These are phyloP conservation scores for Tolypocladium capitatum DNA, from an alignment of 2,329 filamentous ascomycete genomes.

Conservation along the genomic window DNA sequence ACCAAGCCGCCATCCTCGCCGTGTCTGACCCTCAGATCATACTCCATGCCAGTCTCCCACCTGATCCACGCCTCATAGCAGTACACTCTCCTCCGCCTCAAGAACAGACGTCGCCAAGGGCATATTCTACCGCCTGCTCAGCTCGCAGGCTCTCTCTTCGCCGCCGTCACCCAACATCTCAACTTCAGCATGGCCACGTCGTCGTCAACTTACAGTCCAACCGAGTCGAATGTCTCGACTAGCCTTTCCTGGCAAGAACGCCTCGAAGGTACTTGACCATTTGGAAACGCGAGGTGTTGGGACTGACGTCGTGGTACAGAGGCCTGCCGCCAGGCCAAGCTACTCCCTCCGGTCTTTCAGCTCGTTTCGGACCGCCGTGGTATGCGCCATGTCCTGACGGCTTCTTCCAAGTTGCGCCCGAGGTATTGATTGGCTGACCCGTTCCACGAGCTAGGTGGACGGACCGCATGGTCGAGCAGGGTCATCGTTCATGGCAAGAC, in stretches of 20 bases:
- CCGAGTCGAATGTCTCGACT: constrained; percentile 9
- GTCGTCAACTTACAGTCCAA: constrained; percentile 13
- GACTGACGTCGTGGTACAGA: constrained; percentile 24
- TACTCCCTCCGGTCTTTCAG: constrained; percentile 47
- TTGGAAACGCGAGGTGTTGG: constrained; percentile 2
- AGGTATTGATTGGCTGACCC: background rate
- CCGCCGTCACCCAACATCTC: background rate
- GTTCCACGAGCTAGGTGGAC: constrained; percentile 46
- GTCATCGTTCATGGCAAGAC: constrained; percentile 56
- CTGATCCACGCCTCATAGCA: background rate
- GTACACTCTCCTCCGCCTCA: background rate
- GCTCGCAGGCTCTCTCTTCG: background rate
- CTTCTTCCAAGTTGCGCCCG: background rate
- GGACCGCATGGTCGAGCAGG: constrained; percentile 79
- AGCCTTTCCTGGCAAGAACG: constrained; percentile 38
- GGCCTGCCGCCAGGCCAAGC: constrained; percentile 40
- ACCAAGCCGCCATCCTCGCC: constrained; percentile 3
- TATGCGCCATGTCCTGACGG: constrained; percentile 22
- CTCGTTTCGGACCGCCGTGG: constrained; percentile 65
- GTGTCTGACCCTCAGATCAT: constrained; percentile 3
- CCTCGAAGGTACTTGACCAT: constrained; percentile 32
- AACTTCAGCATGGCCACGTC: constrained; percentile 9
- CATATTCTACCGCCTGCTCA: background rate
- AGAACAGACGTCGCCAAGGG: background rate
- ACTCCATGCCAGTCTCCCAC: constrained; percentile 2